Base-by-base conservation (phyloP, 2,329 filamentous ascomycete species). In the Thyridium curvatum region DNA sequence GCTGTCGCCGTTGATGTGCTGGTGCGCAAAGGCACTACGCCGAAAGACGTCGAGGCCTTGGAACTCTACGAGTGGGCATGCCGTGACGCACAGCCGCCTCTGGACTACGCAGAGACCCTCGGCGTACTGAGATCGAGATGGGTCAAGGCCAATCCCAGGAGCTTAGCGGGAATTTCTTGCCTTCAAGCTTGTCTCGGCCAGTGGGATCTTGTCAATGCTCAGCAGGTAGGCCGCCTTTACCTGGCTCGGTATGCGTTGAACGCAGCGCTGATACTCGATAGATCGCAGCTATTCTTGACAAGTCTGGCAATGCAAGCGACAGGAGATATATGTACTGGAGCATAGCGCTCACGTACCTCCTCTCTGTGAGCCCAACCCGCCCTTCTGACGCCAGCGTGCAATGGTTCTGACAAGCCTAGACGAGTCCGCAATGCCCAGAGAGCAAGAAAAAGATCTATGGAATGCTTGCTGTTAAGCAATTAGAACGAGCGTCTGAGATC, bases 21-120 rank as follows among this genome's bases (percentile, higher is more conserved):
- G 43, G 56, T 74, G 43, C 64, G 65, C 43, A 67, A 74, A 36
- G 64, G 62, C 38, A 64, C 59, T 4, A 58, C 59, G 10, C 52
- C 74, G 38, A 66, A 66, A 34, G 75, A 79, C 44, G 55, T 65
- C 3, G 71, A 75, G 39, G 58, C 62, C 12, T 53, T 79, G 9
- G 72, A 76, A 43, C 60, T 80, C 15, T 67, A 75, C 17, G 74
- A 78, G 45, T 77, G 72, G 65, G 68, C 74, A 2, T 62, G 64
- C n/a, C 55, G 54, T 3, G 61, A 65, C 1, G 16, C 40, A 4
- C 35, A 36, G 3, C 30, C 28, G 5, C 38, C 29, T 37, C 45
- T 62, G 12, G 62, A 68, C 17, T 77, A 70, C 35, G 42, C 64
- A 0, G 57, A 65, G 39, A 72, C 66, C 1, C 55, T 79, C 8